Percentiles rank a stretch among this genome's conserved stretches.
These are phyloP conservation scores for Arthrobotrys pseudoclavata DNA, from an alignment of 2,329 filamentous ascomycete genomes.

Conservation along the genomic window DNA sequence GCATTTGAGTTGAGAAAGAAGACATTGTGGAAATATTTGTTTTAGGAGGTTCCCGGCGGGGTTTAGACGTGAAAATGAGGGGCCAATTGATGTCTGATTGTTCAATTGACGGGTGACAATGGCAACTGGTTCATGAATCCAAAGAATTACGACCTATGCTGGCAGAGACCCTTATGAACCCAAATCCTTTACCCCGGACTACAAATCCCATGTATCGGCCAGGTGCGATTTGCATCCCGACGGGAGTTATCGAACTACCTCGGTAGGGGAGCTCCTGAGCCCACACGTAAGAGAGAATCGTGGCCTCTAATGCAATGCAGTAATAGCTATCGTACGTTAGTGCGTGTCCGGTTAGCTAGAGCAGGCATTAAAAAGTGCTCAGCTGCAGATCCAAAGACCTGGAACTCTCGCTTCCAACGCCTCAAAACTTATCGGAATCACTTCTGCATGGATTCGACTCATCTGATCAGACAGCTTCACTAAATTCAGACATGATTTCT, in stretches of 20 bases:
- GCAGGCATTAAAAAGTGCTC: constrained; percentile 14
- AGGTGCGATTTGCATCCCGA: constrained; percentile 2
- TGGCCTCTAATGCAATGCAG: constrained; percentile 1
- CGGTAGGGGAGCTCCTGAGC: constrained; percentile 2
- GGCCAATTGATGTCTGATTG: not conserved
- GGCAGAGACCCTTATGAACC: not conserved
- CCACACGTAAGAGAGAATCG: constrained; percentile 20
- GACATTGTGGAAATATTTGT: constrained; percentile 7
- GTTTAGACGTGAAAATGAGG: not conserved
- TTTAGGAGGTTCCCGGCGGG: not conserved
- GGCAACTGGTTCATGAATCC: not conserved
- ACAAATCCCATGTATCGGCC: not conserved
- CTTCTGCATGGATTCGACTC: constrained; percentile 18
- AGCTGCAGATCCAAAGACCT: constrained; percentile 27
- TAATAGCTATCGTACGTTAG: not conserved
- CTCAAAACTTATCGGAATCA: constrained; percentile 7
- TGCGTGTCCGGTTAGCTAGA: constrained; percentile 1
- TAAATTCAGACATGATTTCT: not conserved
- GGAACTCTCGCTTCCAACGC: constrained; percentile 21
- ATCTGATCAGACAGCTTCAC: not conserved
- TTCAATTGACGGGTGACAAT: constrained; percentile 3
- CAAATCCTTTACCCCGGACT: constrained; percentile 14
- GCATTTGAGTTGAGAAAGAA: constrained; percentile 54
- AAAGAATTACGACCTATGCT: not conserved
- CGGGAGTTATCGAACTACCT: constrained; percentile 6